Evolutionary conservation across 2,329 filamentous ascomycete species (phyloP), one percentile per base, ranked within the genome.

Genomic region (Raffaelea arxii): DNA sequence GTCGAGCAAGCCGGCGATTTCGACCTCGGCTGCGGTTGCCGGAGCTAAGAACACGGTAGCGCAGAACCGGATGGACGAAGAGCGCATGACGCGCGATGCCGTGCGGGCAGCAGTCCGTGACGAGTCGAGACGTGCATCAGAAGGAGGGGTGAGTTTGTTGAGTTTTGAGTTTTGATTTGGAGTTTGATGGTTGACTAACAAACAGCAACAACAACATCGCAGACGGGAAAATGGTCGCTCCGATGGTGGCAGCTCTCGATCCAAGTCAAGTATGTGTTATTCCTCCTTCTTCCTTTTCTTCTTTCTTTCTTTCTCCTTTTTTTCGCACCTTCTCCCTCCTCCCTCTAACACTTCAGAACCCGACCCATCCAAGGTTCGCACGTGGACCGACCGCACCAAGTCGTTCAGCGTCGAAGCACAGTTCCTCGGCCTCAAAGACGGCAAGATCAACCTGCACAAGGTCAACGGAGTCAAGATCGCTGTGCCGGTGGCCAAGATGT

Each of bases 391-490:
- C 65, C 80, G 92, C 55, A 88, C 88, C 30, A 92, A 91, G 57
- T 91, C 90, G 1, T 98, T 98, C 68, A 97, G 88, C 56, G 92
- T 98, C 46, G 92, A 97, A 55, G 92, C 92, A 16, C 88, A 98
- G 62, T 98, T 97, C 59, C 79, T 98, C 44, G 91, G 89, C 24
- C 75, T 97, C 44, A 88, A 88, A 62, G 92, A 97, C 61, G 88
- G 90, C 53, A 97, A 97, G 65, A 94, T 98, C 54, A 94, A 98
- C 65, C 72, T 98, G 21, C 92, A 98, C 71, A 98, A 98, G 69
- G 77, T 88, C 66, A 98, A 98, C 61, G 92, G 92, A 32, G 89
- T 98, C 57, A 97, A 97, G 66, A 98, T 98, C 64, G 92, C 92
- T 9, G 92, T 98, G 4, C 92, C 92, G 3, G 80, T 97, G 24